These are phyloP conservation scores for Grigorovia humatica DNA, from an alignment of 805 yeast genomes.

Conservation along the genomic window DNA sequence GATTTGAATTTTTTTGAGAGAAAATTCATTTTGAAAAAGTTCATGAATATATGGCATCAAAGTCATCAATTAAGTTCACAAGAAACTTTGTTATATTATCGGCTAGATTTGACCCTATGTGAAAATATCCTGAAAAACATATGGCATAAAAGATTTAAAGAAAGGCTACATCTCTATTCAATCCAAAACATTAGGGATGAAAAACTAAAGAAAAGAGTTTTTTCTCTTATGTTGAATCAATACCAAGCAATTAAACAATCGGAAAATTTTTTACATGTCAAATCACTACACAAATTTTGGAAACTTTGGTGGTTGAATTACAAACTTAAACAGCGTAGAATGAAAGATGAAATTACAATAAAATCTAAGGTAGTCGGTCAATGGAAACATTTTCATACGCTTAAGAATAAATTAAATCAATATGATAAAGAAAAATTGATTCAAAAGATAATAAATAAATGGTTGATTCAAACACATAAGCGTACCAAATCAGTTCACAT, in stretches of 20 bases:
- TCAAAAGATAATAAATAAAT: too few relatives aligned
- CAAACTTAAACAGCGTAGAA: not conserved
- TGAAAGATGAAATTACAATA: not conserved
- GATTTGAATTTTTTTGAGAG: not conserved
- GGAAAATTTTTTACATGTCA: not conserved
- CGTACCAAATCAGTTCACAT: not conserved
- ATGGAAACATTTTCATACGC: not conserved
- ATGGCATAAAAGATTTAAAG: slow-evolving; percentile 15
- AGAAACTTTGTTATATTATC: slow-evolving; percentile 6
- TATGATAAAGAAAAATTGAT: not conserved
- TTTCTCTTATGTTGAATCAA: not conserved
- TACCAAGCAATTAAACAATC: not conserved
- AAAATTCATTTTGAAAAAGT: not conserved
- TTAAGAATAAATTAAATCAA: not conserved
- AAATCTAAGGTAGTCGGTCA: not conserved
- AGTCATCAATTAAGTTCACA: not conserved
- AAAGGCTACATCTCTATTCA: slow-evolving; percentile 3
- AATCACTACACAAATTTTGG: not conserved
- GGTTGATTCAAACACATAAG: not conserved
- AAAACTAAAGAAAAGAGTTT: not conserved
- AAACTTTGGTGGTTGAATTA: not conserved
- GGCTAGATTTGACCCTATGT: slow-evolving; percentile 4
- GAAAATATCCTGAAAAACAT: slow-evolving; percentile 9
- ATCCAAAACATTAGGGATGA: not conserved
- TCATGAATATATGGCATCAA: not conserved